Evolutionary conservation across 2,329 filamentous ascomycete genomes (phyloP).

Genomic region (Clonostachys rosea): DNA sequence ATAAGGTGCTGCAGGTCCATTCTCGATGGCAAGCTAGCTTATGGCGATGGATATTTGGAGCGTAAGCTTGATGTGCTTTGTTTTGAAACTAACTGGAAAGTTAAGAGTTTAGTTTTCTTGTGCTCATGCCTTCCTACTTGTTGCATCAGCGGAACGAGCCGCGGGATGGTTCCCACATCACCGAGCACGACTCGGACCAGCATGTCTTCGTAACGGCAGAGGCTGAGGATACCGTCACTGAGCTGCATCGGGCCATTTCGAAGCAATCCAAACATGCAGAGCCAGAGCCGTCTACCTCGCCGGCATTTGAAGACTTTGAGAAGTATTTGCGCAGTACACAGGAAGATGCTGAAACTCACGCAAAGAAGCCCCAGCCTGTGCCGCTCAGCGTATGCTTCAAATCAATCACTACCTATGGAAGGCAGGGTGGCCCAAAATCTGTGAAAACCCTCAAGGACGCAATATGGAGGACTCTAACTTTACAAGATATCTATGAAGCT

Average conservation of each 20-base stretch:
- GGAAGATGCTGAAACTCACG: not conserved
- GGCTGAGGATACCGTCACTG: not conserved
- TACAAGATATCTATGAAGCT: constrained; percentile 5
- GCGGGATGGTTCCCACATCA: not conserved
- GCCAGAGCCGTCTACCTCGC: not conserved
- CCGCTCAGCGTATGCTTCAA: constrained; percentile 6
- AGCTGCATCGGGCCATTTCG: not conserved
- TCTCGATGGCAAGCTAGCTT: no score
- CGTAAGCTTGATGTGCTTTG: no score
- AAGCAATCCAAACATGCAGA: not conserved
- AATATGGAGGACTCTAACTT: constrained; percentile 6
- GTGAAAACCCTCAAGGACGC: constrained; percentile 5
- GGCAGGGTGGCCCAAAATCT: not conserved
- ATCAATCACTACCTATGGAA: constrained; percentile 3
- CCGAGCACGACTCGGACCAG: not conserved
- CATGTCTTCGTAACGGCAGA: not conserved
- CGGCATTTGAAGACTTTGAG: not conserved
- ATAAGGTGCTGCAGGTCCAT: no score
- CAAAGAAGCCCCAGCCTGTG: not conserved
- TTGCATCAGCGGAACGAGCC: not conserved
- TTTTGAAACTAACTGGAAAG: no score
- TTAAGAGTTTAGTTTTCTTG: no score
- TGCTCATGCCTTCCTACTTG: not conserved
- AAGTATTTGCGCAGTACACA: constrained; percentile 1
- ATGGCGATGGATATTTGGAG: no score